phyloP scores from a whole-genome alignment of 2,329 filamentous ascomycete genomes.

The Stemphylium beticola region DNA sequence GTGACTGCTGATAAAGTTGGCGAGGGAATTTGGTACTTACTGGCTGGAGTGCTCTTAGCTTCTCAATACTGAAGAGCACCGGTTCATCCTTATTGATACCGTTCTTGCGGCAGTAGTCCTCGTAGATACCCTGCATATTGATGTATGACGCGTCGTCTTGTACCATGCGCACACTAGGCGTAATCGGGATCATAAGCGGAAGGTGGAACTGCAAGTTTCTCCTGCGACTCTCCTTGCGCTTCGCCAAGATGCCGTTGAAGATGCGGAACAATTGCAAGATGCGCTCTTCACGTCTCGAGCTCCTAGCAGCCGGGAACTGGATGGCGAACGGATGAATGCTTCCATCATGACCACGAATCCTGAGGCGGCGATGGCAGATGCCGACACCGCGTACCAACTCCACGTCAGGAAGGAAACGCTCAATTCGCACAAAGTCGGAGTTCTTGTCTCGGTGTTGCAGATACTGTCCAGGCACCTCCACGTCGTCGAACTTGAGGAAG shows the following conservation, averaged over 20 bases:
- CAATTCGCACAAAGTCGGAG: constrained; percentile 96
- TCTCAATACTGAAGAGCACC: constrained; percentile 93
- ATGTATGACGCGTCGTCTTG: constrained; percentile 96
- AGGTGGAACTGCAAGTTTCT: constrained; percentile 96
- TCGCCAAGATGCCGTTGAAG: constrained; percentile 88
- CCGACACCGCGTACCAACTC: constrained; percentile 90
- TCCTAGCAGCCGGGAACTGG: constrained; percentile 90
- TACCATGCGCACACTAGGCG: constrained; percentile 91
- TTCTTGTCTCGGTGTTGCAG: constrained; percentile 98
- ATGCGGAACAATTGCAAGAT: constrained; percentile 97
- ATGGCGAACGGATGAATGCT: constrained; percentile 97
- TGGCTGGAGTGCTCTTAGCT: constrained; percentile 71
- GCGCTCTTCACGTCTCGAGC: constrained; percentile 91
- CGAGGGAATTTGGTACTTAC: constrained; percentile 26
- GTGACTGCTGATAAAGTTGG: background rate
- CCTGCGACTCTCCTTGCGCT: constrained; percentile 92
- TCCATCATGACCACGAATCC: constrained; percentile 96
- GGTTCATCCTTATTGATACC: constrained; percentile 94
- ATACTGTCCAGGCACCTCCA: constrained; percentile 97
- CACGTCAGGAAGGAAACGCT: constrained; percentile 93
- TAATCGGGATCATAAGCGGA: constrained; percentile 92
- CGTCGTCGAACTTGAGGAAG: constrained; percentile 97
- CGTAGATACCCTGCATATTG: constrained; percentile 91
- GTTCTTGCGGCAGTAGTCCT: constrained; percentile 90
- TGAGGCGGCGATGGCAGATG: constrained; percentile 88